These are phyloP conservation scores for Ceratonia siliqua DNA, from an alignment of 306 rosid species.

Conservation along the genomic window DNA sequence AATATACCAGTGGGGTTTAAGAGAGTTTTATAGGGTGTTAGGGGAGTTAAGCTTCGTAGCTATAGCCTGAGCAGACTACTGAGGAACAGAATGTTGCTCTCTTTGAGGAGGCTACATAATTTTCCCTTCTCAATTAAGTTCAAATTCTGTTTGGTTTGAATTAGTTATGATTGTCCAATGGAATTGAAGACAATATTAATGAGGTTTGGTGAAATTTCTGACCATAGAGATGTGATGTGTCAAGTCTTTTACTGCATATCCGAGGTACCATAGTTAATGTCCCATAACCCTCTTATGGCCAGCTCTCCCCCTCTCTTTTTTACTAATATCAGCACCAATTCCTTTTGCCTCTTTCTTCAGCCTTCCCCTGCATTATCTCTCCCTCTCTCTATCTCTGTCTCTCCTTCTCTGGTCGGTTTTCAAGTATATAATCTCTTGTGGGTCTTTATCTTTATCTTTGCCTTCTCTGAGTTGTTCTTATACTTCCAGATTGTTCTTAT, in stretches of 20 bases:
- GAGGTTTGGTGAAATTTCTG: slow-evolving; percentile 73
- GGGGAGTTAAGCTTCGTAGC: not conserved
- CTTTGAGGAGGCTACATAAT: slow-evolving; percentile 36
- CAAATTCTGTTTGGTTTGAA: slow-evolving; percentile 37
- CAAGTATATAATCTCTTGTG: slow-evolving; percentile 27
- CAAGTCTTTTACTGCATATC: slow-evolving; percentile 65
- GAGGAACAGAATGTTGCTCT: slow-evolving; percentile 51
- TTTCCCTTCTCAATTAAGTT: slow-evolving; percentile 33
- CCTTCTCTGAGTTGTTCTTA: slow-evolving; percentile 10
- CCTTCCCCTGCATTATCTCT: not conserved
- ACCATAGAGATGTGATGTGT: slow-evolving; percentile 62
- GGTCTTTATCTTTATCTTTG: slow-evolving; percentile 4
- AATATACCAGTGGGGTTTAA: slow-evolving; percentile 4
- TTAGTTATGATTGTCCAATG: slow-evolving; percentile 33
- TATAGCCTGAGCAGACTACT: slow-evolving; percentile 19
- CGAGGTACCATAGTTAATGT: slow-evolving; percentile 65
- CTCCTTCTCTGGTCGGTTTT: slow-evolving; percentile 33
- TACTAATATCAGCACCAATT: slow-evolving; percentile 40
- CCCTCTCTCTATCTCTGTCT: not conserved
- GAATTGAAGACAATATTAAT: slow-evolving; percentile 59
- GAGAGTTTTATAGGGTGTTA: not conserved
- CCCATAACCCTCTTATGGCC: slow-evolving; percentile 33
- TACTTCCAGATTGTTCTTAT: not conserved
- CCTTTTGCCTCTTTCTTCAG: slow-evolving; percentile 49
- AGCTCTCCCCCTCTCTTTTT: slow-evolving; percentile 3